Evolutionary conservation across 768 basidiomycete species (phyloP).

Genomic region (Leccinellum rugosiceps): DNA sequence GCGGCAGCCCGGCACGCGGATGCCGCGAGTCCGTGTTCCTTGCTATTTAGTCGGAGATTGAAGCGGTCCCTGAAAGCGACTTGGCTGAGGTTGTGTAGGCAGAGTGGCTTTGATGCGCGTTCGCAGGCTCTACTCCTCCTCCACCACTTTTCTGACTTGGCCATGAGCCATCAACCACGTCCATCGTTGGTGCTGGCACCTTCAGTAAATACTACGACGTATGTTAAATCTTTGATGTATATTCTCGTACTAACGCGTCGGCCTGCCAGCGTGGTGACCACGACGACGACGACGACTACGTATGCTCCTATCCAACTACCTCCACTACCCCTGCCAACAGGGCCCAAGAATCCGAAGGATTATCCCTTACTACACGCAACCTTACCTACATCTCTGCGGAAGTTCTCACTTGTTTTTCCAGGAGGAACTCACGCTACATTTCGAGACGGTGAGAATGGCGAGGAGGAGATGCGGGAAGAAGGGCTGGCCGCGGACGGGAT

Average conservation of each 20-base stretch:
- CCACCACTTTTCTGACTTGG: conserved; percentile 30
- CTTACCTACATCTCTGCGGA: conserved; percentile 68
- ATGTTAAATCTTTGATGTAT: conserved; percentile 27
- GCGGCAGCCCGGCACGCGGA: conserved; percentile 23
- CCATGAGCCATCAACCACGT: conserved; percentile 61
- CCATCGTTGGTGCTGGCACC: conserved; percentile 73
- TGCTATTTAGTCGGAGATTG: conserved; percentile 13
- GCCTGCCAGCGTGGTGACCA: conserved; percentile 71
- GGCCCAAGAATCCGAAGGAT: conserved; percentile 73
- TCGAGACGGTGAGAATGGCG: conserved; percentile 61
- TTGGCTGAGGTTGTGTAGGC: conserved; percentile 30
- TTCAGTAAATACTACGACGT: conserved; percentile 85
- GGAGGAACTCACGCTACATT: conserved; percentile 80
- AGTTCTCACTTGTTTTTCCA: conserved; percentile 78
- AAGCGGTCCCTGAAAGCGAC: conserved; percentile 25
- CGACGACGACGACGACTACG: conserved; percentile 87
- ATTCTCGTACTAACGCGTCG: conserved; percentile 22
- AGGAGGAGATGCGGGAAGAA: conserved; percentile 69
- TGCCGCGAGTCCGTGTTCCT: conserved; percentile 11
- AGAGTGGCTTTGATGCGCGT: conserved; percentile 34
- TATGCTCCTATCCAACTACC: conserved; percentile 88
- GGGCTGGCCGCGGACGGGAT: conserved; percentile 60
- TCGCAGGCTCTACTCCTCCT: conserved; percentile 22
- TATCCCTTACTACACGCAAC: conserved; percentile 76
- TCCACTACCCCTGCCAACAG: conserved; percentile 62